phyloP scores from a whole-genome alignment of 192 early-diverging fungal species.

The Coemansia sp. region DNA sequence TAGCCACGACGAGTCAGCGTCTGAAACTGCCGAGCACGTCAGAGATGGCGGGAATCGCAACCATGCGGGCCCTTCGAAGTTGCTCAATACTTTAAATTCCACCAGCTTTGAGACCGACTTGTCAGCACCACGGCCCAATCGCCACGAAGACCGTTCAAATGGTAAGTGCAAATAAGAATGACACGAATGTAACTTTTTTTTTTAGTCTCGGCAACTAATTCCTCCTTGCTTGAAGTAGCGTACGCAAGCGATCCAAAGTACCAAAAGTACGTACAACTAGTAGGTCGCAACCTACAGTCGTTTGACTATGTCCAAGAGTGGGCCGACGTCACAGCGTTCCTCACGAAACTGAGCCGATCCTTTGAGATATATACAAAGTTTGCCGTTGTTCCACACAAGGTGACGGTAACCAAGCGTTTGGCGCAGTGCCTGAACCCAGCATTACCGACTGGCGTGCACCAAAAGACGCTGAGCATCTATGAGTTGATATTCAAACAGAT shows the following conservation, averaged over 20 bases:
- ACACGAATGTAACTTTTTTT: not conserved
- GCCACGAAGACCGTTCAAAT: conserved; percentile 24
- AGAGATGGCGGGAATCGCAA: conserved; percentile 8
- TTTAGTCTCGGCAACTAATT: not conserved
- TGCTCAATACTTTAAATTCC: conserved; percentile 2
- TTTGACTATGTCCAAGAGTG: conserved; percentile 94
- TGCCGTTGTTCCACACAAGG: conserved; percentile 77
- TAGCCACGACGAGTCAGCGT: conserved; percentile 16
- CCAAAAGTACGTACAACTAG: conserved; percentile 76
- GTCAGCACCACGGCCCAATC: conserved; percentile 33
- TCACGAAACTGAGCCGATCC: conserved; percentile 80
- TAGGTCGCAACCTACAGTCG: conserved; percentile 85
- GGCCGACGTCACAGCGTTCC: conserved; percentile 92
- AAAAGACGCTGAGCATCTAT: conserved; percentile 90
- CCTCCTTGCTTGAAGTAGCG: conserved; percentile 7
- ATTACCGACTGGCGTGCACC: conserved; percentile 92
- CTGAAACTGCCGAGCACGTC: conserved; percentile 1
- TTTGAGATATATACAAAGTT: conserved; percentile 80
- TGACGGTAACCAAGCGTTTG: conserved; percentile 84
- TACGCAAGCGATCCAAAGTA: conserved; percentile 75
- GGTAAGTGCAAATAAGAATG: conserved; percentile 13
- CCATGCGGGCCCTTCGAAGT: not conserved
- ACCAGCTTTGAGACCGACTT: conserved; percentile 51
- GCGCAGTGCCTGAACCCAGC: conserved; percentile 96
- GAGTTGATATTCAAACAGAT: conserved; percentile 72